Evolutionary conservation across 225 moss, liverwort and hornwort genomes (phyloP).

Genomic region (Marchantia polymorpha): DNA sequence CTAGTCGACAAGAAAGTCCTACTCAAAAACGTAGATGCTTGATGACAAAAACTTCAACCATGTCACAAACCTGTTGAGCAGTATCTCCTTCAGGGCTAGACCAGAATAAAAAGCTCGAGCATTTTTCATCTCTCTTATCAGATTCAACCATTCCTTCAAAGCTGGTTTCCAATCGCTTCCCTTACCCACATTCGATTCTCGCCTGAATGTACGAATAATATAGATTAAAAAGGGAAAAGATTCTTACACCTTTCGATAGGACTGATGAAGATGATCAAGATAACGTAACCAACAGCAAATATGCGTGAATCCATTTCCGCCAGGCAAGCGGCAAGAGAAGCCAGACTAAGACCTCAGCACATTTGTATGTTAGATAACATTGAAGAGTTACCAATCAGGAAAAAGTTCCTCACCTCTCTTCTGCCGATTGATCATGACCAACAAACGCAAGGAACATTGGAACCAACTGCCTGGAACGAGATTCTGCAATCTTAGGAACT

Average conservation of each 20-base stretch:
- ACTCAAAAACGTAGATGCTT: neutral
- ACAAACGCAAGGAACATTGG: constrained; percentile 85
- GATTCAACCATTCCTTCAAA: constrained; percentile 83
- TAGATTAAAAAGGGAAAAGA: neutral
- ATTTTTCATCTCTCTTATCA: constrained; percentile 79
- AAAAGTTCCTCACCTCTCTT: constrained; percentile 37
- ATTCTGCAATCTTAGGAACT: constrained; percentile 74
- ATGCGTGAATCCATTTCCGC: too few species aligned
- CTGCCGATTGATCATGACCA: constrained; percentile 51
- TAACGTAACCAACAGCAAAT: too few species aligned
- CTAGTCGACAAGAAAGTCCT: neutral
- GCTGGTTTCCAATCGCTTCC: constrained; percentile 89
- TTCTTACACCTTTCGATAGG: neutral
- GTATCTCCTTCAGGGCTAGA: constrained; percentile 62
- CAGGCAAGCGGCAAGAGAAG: too few species aligned
- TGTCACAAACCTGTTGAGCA: constrained; percentile 52
- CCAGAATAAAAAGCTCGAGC: constrained; percentile 75
- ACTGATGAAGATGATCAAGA: too few species aligned
- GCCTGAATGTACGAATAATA: neutral
- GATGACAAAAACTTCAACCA: neutral
- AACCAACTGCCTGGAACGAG: constrained; percentile 89
- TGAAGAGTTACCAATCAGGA: neutral
- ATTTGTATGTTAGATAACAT: neutral
- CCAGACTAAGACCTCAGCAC: too few species aligned
- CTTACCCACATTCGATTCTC: constrained; percentile 27